phyloP scores from a whole-genome alignment of 768 basidiomycete genomes.

The Postia placenta region DNA sequence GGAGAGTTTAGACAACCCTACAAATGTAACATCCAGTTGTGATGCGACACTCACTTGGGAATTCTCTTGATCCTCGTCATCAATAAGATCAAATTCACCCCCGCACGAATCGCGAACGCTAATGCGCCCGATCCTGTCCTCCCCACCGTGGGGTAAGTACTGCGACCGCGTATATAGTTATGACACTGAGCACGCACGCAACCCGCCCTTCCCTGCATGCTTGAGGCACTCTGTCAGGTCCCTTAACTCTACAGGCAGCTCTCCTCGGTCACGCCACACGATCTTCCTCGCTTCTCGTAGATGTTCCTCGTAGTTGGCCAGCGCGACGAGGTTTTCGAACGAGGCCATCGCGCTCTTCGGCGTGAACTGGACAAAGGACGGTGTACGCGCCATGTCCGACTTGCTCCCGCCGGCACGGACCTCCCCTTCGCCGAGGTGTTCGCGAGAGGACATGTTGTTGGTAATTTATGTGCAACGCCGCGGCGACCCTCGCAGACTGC shows the following conservation, averaged over 20 bases:
- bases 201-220: conserved; percentile 65
- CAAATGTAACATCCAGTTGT: too few relatives aligned
- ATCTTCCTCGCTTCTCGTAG: conserved; percentile 70
- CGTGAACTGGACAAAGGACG: conserved; percentile 43
- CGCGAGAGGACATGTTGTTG: background rate
- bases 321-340: conserved; percentile 78
- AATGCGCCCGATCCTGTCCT: conserved; percentile 71
- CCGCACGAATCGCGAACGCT: conserved; percentile 77
- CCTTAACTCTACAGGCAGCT: conserved; percentile 63
- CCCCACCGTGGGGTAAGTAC: background rate
- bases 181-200: conserved; percentile 48
- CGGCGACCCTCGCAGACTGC: too few relatives aligned
- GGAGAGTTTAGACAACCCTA: too few relatives aligned
- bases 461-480: background rate
- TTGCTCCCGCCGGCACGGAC: background rate
- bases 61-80: conserved; percentile 65
- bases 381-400: conserved; percentile 10
- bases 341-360: conserved; percentile 61
- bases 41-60: conserved; percentile 44
- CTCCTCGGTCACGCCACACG: conserved; percentile 76
- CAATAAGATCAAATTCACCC: conserved; percentile 74
- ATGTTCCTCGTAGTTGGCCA: conserved; percentile 79
- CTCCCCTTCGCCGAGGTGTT: background rate
- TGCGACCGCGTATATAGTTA: background rate
- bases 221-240: conserved; percentile 60